Evolutionary conservation across 2,329 filamentous ascomycete species (phyloP), one percentile per base, ranked within the genome.

Genomic region (Zarea fungicola): DNA sequence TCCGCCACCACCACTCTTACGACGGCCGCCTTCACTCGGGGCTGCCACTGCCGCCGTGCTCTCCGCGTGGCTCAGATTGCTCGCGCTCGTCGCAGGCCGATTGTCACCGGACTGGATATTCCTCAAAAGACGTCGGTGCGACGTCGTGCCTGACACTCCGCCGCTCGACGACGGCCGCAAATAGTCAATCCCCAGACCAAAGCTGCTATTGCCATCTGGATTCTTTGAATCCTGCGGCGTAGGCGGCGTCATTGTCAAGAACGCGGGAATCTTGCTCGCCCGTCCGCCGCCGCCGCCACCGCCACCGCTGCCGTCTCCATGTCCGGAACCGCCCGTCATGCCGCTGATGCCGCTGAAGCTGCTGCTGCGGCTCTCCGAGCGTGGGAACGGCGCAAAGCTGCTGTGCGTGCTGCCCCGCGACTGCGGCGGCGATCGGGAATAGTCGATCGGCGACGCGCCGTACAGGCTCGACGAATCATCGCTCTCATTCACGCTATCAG

Each of bases 381-480:
- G 68, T 16, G 69, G 69, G 1, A 62, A 63, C 1, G 70, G 70
- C 42, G 75, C 72, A 40, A 75, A 71, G 44, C 71, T 75, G 28
- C 73, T 73, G 46, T 74, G 72, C 13, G 74, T 71, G 51, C 66
- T 71, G 48, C 73, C 71, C 26, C 70, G 70, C 40, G 77, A 80
- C 36, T 72, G 69, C 2, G 78, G 78, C 13, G 78, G 78, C 9
- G 78, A 81, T 40, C 78, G 74, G 14, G 78, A 81, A 56, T 76
- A 81, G 61, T 82, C 78, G 1, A 81, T 68, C 2, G 75, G 73
- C 22, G 76, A 77, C 14, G 68, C 68, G 26, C 73, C 76, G 57
- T 76, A 77, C 16, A 78, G 49, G 51, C 77, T 80, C 3, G 75
- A 74, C 36, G 76, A 79, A 60, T 81, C 78, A 58, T 81, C 78